Percentiles rank a stretch among this genome's conserved stretches.
Conservation (phyloP, 306 rosid genomes). For the Ziziphus jujuba region DNA sequence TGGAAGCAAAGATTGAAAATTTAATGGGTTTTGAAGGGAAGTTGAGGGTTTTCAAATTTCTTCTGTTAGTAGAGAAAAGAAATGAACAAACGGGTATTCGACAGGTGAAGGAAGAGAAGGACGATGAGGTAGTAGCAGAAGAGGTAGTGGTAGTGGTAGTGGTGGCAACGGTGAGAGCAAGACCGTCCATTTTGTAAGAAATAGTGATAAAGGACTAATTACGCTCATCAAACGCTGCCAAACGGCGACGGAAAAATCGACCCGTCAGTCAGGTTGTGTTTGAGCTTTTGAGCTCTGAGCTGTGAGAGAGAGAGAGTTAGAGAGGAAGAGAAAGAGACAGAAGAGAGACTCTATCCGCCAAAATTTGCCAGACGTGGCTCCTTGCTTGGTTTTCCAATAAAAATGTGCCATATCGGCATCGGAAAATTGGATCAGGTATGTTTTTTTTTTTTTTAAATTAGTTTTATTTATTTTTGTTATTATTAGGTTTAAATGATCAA, state of each 20-base stretch:
- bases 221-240: conserved; percentile 21
- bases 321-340: not conserved
- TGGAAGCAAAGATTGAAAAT: conserved; percentile 50
- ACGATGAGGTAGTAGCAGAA: conserved; percentile 22
- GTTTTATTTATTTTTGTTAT: too few species aligned
- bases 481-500: too few species aligned
- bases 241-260: not conserved
- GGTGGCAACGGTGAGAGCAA: conserved; percentile 44
- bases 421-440: not conserved
- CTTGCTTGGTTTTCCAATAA: not conserved
- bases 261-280: not conserved
- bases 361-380: conserved; percentile 12
- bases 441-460: not conserved
- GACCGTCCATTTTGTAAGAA: conserved; percentile 51
- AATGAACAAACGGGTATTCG: conserved; percentile 28
- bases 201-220: not conserved
- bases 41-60: conserved; percentile 18
- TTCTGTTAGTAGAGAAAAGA: conserved; percentile 32
- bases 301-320: conserved; percentile 18
- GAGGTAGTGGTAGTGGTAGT: conserved; percentile 6
- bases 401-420: not conserved
- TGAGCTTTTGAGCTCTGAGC: not conserved
- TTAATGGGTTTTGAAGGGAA: conserved; percentile 34
- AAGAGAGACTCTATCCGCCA: conserved; percentile 32
- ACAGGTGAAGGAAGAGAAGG: conserved; percentile 34